Conservation (phyloP, 2,329 filamentous ascomycete genomes). For the Colletotrichum abscissum region DNA sequence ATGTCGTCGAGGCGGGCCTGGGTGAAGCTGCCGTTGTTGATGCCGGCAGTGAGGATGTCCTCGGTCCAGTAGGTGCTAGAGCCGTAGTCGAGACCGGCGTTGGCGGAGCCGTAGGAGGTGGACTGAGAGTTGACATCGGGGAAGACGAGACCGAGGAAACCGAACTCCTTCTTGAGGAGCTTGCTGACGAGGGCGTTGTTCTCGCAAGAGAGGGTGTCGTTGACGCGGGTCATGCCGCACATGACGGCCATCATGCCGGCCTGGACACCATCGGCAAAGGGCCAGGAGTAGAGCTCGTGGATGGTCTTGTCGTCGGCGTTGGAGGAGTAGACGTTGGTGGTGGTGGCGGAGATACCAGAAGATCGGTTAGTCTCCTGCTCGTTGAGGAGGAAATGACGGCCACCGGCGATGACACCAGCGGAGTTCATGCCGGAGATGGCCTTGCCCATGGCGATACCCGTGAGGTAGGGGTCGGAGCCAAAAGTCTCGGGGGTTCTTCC, state of each 20-base stretch:
- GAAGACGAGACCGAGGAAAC: slow-evolving; percentile 21
- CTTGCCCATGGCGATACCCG: slow-evolving; percentile 64
- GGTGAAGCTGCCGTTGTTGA: slow-evolving; percentile 66
- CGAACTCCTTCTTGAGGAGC: slow-evolving; percentile 15
- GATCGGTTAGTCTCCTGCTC: slow-evolving; percentile 69
- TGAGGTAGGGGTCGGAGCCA: slow-evolving; percentile 68
- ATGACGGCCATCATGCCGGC: slow-evolving; percentile 68
- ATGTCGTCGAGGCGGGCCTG: slow-evolving; percentile 66
- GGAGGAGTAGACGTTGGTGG: slow-evolving; percentile 63
- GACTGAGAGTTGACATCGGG: slow-evolving; percentile 62
- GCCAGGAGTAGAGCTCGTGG: slow-evolving; percentile 49
- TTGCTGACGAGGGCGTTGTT: slow-evolving; percentile 3
- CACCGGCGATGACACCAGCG: slow-evolving; percentile 65
- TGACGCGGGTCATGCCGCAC: slow-evolving; percentile 70
- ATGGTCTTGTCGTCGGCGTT: slow-evolving; percentile 52
- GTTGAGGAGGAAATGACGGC: slow-evolving; percentile 72
- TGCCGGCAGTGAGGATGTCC: slow-evolving; percentile 58
- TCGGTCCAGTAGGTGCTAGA: slow-evolving; percentile 62
- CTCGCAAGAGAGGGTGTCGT: slow-evolving; percentile 9
- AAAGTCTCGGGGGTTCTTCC: slow-evolving; percentile 70
- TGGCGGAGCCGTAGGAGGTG: slow-evolving; percentile 57
- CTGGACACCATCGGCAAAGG: slow-evolving; percentile 58
- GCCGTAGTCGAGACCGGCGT: slow-evolving; percentile 68
- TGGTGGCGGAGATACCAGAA: slow-evolving; percentile 63
- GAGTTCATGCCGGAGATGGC: slow-evolving; percentile 66